Percentiles rank a stretch among this genome's conserved stretches.
Evolutionary conservation across 208 protist genomes (phyloP).

Genomic region (Crithidia brevicula): DNA sequence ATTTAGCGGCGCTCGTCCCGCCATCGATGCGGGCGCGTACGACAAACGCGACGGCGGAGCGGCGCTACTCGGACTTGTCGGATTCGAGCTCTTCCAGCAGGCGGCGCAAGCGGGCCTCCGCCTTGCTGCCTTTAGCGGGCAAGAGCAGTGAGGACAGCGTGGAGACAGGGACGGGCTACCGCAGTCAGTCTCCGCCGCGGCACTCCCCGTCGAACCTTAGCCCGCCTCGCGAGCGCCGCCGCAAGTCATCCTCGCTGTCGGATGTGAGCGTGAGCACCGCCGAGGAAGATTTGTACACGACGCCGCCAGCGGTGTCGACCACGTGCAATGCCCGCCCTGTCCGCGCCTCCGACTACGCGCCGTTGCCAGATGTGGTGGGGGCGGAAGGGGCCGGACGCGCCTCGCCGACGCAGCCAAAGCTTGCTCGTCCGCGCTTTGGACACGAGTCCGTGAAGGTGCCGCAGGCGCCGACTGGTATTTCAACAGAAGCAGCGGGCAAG

Average conservation of each 20-base stretch:
- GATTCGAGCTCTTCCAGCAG: constrained; percentile 14
- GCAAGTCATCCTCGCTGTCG: neutral
- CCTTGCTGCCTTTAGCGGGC: neutral
- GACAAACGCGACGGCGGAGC: neutral
- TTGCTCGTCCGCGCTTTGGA: constrained; percentile 7
- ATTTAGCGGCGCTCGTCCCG: constrained; percentile 9
- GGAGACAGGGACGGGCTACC: neutral
- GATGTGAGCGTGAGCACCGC: constrained; percentile 17
- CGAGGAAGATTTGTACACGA: neutral
- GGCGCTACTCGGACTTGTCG: constrained; percentile 8
- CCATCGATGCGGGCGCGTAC: constrained; percentile 3
- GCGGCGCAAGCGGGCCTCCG: neutral
- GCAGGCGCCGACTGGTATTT: neutral
- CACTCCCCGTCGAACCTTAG: constrained; percentile 5
- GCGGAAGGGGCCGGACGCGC: neutral
- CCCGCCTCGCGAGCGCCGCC: neutral
- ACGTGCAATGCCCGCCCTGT: neutral
- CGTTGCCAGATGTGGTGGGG: neutral
- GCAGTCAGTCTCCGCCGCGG: constrained; percentile 2
- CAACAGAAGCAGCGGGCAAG: neutral
- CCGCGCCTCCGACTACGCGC: constrained; percentile 13
- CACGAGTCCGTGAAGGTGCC: constrained; percentile 1
- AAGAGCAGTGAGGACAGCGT: constrained; percentile 4
- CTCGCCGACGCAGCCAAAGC: neutral
- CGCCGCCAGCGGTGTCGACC: neutral